Conservation (phyloP, 345 rosid genomes). For the Lepidium africanum region DNA sequence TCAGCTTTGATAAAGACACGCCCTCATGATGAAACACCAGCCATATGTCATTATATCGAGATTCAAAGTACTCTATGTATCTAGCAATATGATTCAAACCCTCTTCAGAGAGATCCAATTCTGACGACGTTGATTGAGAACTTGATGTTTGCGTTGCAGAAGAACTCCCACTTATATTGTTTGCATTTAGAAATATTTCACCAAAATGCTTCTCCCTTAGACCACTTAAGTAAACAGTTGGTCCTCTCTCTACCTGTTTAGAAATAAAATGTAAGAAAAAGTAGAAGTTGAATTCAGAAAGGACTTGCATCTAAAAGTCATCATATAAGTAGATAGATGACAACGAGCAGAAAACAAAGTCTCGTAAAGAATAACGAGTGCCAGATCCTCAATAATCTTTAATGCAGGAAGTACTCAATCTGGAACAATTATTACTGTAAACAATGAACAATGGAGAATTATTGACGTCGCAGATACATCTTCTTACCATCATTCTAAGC, state of each 20-base stretch:
- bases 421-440: not conserved
- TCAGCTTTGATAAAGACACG: constrained; percentile 68
- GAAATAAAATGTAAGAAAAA: not conserved
- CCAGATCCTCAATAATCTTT: not conserved
- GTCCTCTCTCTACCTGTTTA: constrained; percentile 88
- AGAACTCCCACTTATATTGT: constrained; percentile 40
- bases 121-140: constrained; percentile 31
- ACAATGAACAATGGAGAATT: constrained; percentile 2
- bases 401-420: not conserved
- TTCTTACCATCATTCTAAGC: constrained; percentile 7
- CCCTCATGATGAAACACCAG: constrained; percentile 91
- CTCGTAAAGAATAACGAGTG: not conserved
- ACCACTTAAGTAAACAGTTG: constrained; percentile 75
- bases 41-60: constrained; percentile 86
- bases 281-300: not conserved
- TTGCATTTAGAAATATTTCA: constrained; percentile 71
- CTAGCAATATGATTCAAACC: constrained; percentile 88
- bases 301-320: constrained; percentile 5
- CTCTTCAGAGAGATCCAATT: constrained; percentile 45
- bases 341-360: not conserved
- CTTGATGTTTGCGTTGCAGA: constrained; percentile 26
- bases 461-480: constrained; percentile 3
- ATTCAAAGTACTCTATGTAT: constrained; percentile 88
- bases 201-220: constrained; percentile 93
- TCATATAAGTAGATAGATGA: constrained; percentile 2